These are phyloP conservation scores for Paraphysoderma sedebokerense DNA, from an alignment of 371 early-diverging fungal species.

Conservation along the genomic window DNA sequence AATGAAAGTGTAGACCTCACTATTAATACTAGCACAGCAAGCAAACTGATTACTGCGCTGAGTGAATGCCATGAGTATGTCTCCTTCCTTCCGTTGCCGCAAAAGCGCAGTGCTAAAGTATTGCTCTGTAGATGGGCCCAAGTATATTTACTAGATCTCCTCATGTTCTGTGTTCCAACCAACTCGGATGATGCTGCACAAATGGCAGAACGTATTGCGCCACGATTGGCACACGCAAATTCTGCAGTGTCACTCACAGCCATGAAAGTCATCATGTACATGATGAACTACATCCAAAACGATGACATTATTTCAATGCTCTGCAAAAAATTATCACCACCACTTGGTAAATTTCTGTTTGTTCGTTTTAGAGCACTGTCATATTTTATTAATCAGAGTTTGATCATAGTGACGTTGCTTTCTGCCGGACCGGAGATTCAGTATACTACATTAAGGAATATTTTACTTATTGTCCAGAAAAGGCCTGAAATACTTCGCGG, in stretches of 20 bases:
- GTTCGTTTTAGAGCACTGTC: too few species aligned
- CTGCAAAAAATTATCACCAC: constrained; percentile 73
- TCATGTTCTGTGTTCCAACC: constrained; percentile 51
- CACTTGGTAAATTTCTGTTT: constrained; percentile 40
- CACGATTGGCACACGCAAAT: constrained; percentile 84
- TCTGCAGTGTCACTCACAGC: constrained; percentile 79
- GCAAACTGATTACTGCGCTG: constrained; percentile 70
- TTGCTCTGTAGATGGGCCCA: constrained; percentile 74
- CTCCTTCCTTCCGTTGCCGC: neutral
- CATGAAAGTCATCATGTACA: constrained; percentile 38
- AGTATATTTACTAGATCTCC: constrained; percentile 74
- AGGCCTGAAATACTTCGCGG: constrained; percentile 61
- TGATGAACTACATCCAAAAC: constrained; percentile 29
- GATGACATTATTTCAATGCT: constrained; percentile 46
- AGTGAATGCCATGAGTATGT: constrained; percentile 87
- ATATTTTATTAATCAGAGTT: neutral
- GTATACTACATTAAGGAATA: constrained; percentile 83
- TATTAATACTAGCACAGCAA: constrained; percentile 54
- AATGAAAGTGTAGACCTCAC: constrained; percentile 35
- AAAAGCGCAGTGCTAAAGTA: neutral
- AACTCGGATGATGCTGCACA: constrained; percentile 61
- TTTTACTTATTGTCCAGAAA: constrained; percentile 65
- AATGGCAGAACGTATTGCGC: constrained; percentile 69
- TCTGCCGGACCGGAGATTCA: constrained; percentile 81
- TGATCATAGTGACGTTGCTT: constrained; percentile 53